phyloP scores from a whole-genome alignment of 345 rosid genomes.

The Triadica sebifera region DNA sequence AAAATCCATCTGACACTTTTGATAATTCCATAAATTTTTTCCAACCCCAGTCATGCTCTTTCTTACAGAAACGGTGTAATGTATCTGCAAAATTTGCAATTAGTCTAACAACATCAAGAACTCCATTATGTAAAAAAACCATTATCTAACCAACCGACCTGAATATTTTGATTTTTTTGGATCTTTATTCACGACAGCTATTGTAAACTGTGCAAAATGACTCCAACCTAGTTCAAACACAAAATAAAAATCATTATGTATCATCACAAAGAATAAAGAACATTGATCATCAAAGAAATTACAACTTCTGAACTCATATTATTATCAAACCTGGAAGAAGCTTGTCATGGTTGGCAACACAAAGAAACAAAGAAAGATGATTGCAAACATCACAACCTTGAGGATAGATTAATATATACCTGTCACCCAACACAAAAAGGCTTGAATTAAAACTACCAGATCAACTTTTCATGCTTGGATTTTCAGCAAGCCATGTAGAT shows the following conservation, averaged over 20 bases:
- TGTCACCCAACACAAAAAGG: constrained; percentile 30
- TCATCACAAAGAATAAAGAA: background rate
- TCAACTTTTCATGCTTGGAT: background rate
- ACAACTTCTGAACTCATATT: background rate
- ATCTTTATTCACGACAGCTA: constrained; percentile 88
- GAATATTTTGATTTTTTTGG: constrained; percentile 85
- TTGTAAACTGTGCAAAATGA: constrained; percentile 94
- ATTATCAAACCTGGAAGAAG: constrained; percentile 81
- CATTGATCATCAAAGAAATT: background rate
- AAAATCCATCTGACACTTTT: constrained; percentile 77
- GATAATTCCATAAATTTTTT: constrained; percentile 89
- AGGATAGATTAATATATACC: constrained; percentile 91
- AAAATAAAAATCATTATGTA: background rate
- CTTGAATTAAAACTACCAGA: constrained; percentile 11
- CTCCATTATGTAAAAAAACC: background rate
- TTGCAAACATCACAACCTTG: constrained; percentile 89
- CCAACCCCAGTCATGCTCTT: constrained; percentile 99
- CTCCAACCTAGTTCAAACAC: constrained; percentile 68
- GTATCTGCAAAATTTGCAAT: constrained; percentile 55
- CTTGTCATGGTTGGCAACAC: constrained; percentile 86
- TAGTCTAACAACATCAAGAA: constrained; percentile 22
- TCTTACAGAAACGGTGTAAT: constrained; percentile 83
- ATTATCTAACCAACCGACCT: constrained; percentile 46
- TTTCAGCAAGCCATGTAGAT: background rate
- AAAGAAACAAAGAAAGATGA: constrained; percentile 88